Conservation (phyloP, 2,329 filamentous ascomycete species). For the Cryoendolithus antarcticus region DNA sequence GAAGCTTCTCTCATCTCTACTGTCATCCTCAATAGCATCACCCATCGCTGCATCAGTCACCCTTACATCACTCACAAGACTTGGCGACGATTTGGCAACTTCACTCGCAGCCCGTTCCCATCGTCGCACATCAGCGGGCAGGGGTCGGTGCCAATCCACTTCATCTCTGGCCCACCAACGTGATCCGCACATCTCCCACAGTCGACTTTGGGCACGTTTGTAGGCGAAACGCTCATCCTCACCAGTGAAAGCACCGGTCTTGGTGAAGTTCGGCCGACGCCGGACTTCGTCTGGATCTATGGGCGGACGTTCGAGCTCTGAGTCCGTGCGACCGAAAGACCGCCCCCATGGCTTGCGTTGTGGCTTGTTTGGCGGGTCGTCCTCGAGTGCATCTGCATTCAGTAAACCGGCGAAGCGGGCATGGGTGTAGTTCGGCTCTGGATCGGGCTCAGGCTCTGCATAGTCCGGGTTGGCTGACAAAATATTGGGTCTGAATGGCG, state of each 20-base stretch:
- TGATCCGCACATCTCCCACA: conserved; percentile 70
- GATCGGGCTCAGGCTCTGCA: conserved; percentile 16
- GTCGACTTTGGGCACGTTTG: conserved; percentile 59
- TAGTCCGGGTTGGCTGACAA: conserved; percentile 44
- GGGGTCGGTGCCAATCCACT: conserved; percentile 55
- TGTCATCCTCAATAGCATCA: conserved; percentile 13
- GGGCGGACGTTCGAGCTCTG: conserved; percentile 21
- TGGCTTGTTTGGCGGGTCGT: conserved; percentile 36
- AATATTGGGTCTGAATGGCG: conserved; percentile 69
- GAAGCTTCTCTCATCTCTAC: conserved; percentile 26
- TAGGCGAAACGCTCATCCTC: conserved; percentile 76
- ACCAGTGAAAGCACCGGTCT: conserved; percentile 57
- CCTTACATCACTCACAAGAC: not conserved
- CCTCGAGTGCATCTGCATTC: conserved; percentile 35
- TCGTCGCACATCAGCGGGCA: conserved; percentile 49
- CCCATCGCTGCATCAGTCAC: conserved; percentile 12
- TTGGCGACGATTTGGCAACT: not conserved
- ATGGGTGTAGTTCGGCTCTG: conserved; percentile 25
- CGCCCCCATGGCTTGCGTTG: conserved; percentile 18
- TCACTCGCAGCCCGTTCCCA: conserved; percentile 42
- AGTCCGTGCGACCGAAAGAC: conserved; percentile 20
- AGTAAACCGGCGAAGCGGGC: conserved; percentile 25
- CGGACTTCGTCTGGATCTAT: conserved; percentile 22
- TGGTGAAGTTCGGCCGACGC: conserved; percentile 48
- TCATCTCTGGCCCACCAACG: conserved; percentile 56